Evolutionary conservation across 352 stramenopile genomes (phyloP), one percentile per base, ranked within the genome.

Genomic region (Phytopythium boreale): DNA sequence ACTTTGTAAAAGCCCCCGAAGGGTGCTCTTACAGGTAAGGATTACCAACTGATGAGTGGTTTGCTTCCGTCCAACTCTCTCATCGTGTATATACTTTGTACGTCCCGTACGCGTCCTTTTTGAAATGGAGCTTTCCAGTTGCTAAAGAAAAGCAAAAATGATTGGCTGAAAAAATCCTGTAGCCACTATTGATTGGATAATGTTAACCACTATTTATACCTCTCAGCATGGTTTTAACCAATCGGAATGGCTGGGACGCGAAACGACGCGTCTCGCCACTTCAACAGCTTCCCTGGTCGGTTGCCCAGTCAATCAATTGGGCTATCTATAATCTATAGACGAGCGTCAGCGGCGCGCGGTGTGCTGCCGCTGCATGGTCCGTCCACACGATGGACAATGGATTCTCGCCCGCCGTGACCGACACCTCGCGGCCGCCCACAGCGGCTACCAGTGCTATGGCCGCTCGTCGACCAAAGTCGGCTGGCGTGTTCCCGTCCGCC

Each of bases 31-130:
- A 90, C 81, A 88, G 77, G 77, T 90, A 90, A 88, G 79, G 81
- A 88, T 90, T 90, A 89, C 80, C 77, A 89, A 89, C 76, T 87
- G 80, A 89, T 89, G 77, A 89, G 77, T 87, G 66, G 1, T 67
- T 83, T 79, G 67, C 11, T 37, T 2, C 7, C 37, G 2, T 4
- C 0, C 0, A 22, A 56, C 0, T 19, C 22, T 36, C 1, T 4
- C 11, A 19, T 4, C 29, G 0, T 8, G 19, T 75, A 69, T 78
- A 70, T 1, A 2, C 14, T 4, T 3, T 2, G 14, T 0, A 19
- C 2, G 1, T 63, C 57, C 69, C 66, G 53, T 29, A 79, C 71
- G 71, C 10, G 59, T 59, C 71, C 57, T 51, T 20, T 39, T 52
- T 47, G 15, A 41, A 27, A n/a, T n/a, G n/a, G n/a, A n/a, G n/a